A percentile compares a stretch with the other conserved stretches of the same genome.
Conservation (phyloP, 2,329 filamentous ascomycete species). For the Venturia asperata region DNA sequence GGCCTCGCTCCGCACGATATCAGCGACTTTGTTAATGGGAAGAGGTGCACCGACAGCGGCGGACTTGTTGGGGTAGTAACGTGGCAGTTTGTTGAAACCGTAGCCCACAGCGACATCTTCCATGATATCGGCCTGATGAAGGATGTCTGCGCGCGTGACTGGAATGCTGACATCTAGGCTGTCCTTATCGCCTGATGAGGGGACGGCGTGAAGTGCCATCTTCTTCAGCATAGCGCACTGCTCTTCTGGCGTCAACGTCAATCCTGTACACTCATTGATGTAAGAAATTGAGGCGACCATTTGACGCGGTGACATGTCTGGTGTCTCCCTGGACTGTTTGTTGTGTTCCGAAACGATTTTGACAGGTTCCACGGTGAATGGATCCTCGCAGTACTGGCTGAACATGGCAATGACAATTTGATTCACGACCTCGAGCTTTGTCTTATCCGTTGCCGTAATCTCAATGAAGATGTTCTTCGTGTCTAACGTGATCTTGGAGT, state of each 20-base stretch:
- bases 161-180: conserved; percentile 72
- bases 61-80: conserved; percentile 76
- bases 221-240: conserved; percentile 76
- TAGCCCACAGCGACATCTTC: conserved; percentile 96
- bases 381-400: conserved; percentile 78
- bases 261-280: conserved; percentile 85
- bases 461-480: conserved; percentile 96
- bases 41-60: conserved; percentile 81
- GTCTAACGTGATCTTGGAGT: conserved; percentile 88
- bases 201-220: conserved; percentile 80
- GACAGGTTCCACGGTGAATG: conserved; percentile 89
- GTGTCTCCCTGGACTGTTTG: conserved; percentile 69
- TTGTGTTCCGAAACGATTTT: conserved; percentile 92
- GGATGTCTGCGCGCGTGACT: conserved; percentile 83
- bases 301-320: conserved; percentile 67
- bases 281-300: conserved; percentile 84
- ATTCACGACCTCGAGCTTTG: conserved; percentile 91
- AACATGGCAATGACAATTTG: conserved; percentile 98
- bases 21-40: conserved; percentile 86
- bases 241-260: conserved; percentile 64
- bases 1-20: conserved; percentile 81
- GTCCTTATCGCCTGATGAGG: conserved; percentile 61
- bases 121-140: conserved; percentile 98
- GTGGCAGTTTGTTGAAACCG: conserved; percentile 92
- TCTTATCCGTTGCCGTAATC: conserved; percentile 90